Conservation (phyloP, 2,329 filamentous ascomycete genomes). For the Diaporthe eres region DNA sequence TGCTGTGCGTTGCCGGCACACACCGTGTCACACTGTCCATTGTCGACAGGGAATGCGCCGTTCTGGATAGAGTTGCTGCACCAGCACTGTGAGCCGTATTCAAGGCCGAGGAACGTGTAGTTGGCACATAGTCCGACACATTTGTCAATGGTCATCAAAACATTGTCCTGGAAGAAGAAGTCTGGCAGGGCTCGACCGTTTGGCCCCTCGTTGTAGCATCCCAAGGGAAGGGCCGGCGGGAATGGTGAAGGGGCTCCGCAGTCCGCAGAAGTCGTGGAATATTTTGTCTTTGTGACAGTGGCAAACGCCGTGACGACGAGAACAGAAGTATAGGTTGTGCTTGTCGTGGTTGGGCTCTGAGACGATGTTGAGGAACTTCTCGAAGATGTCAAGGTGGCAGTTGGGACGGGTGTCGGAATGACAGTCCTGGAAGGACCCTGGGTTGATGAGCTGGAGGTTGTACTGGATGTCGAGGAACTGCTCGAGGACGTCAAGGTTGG, state of each 20-base stretch:
- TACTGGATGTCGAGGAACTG: background rate
- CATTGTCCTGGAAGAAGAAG: conserved; percentile 24
- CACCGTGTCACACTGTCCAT: conserved; percentile 44
- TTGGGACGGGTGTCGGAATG: background rate
- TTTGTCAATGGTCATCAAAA: conserved; percentile 55
- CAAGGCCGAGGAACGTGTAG: conserved; percentile 55
- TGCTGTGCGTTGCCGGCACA: conserved; percentile 45
- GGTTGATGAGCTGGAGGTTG: background rate
- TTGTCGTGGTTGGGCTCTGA: background rate
- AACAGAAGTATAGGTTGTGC: background rate
- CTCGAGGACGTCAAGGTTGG: background rate
- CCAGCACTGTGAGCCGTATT: conserved; percentile 54
- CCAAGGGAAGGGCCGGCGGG: background rate
- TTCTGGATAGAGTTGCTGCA: conserved; percentile 45
- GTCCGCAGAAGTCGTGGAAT: background rate
- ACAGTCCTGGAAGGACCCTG: background rate
- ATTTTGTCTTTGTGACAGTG: background rate
- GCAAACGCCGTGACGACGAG: background rate
- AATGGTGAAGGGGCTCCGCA: conserved; percentile 3
- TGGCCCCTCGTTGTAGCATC: conserved; percentile 24
- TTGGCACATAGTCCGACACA: conserved; percentile 51
- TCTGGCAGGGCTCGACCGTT: conserved; percentile 18
- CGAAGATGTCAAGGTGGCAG: background rate
- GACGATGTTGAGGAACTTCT: background rate
- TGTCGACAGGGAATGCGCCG: conserved; percentile 37